Percentiles rank a stretch among this genome's conserved stretches.
Evolutionary conservation across 192 early-diverging fungal genomes (phyloP).

Genomic region (Coemansia reversa): DNA sequence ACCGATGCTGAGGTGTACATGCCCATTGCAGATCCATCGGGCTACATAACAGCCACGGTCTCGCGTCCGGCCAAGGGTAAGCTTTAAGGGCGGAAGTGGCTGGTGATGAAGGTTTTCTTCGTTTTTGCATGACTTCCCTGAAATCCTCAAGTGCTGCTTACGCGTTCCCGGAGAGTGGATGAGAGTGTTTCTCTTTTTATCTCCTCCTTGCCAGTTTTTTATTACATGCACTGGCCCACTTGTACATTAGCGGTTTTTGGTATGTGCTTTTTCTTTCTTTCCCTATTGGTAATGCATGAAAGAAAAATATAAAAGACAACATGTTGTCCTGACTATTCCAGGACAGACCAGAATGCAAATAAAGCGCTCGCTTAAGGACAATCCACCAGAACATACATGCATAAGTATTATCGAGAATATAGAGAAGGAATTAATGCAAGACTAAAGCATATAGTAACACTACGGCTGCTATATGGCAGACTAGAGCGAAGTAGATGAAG

Average conservation of each 20-base stretch:
- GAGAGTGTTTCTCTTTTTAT: neutral
- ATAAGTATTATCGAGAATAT: too few relatives aligned
- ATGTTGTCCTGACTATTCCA: too few relatives aligned
- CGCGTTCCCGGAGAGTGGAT: too few relatives aligned
- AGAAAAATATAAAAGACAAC: conserved; percentile 21
- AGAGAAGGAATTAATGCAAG: too few relatives aligned
- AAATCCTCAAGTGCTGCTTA: conserved; percentile 13
- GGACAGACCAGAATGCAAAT: too few relatives aligned
- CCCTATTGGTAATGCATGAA: conserved; percentile 34
- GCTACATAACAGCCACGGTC: conserved; percentile 69
- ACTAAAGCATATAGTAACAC: too few relatives aligned
- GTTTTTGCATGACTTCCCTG: conserved; percentile 22
- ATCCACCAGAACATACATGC: too few relatives aligned
- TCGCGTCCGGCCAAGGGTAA: conserved; percentile 52
- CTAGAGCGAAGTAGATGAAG: conserved; percentile 7
- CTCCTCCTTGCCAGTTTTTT: neutral
- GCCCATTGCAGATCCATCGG: conserved; percentile 72
- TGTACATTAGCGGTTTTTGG: conserved; percentile 27
- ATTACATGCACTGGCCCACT: neutral
- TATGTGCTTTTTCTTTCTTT: conserved; percentile 42
- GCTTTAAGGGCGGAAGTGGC: conserved; percentile 16
- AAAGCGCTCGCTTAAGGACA: too few relatives aligned
- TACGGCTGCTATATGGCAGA: neutral
- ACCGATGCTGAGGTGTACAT: conserved; percentile 70
- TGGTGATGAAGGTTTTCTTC: conserved; percentile 31